Base-by-base conservation (phyloP, 805 yeast genomes). In the Millerago galiae region DNA sequence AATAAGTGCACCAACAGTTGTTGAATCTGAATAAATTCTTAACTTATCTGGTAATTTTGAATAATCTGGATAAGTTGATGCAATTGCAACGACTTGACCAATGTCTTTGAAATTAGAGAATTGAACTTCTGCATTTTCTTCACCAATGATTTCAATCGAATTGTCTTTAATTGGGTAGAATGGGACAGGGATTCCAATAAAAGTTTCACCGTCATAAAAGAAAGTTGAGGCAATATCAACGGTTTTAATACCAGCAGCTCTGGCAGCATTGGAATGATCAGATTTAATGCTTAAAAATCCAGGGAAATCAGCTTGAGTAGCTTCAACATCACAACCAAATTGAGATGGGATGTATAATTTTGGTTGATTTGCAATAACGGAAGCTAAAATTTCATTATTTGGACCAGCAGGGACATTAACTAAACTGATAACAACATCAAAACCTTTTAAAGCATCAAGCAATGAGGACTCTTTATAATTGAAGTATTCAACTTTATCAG, bases 291-390 rank as follows among this genome's bases (percentile, higher is more conserved):
- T 51, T 5, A 60, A 42, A 43, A 72, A 61, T 0, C 63, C 65
- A 6, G 76, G 71, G 17, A 66, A 55, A 17, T 41, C 32, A 17
- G 49, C 44, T 5, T 51, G 51, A 16, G 57, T 55, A 9, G 54
- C 61, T 3, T 48, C 54, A 14, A 68, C 38, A 41, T 76, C 77
- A 18, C 65, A 51, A 34, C 86, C 88, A 51, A 74, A 80, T 52
- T 78, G 83, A 2, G 81, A 72, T 26, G 83, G 82, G 48, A 78
- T 70, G 61, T 68, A 79, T 28, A 76, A 54, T 53, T 72, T 71
- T 38, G 77, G 75, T 48, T 71, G 69, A 39, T 64, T 66, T 26
- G 53, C 59, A 9, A 56, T 54, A 3, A 70, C 70, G 7, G 72
- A 68, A 38, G 71, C 74, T 28, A 70, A 44, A 13, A 61, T 47